These are phyloP conservation scores for Morella rubra DNA, from an alignment of 306 rosid genomes.

Conservation along the genomic window DNA sequence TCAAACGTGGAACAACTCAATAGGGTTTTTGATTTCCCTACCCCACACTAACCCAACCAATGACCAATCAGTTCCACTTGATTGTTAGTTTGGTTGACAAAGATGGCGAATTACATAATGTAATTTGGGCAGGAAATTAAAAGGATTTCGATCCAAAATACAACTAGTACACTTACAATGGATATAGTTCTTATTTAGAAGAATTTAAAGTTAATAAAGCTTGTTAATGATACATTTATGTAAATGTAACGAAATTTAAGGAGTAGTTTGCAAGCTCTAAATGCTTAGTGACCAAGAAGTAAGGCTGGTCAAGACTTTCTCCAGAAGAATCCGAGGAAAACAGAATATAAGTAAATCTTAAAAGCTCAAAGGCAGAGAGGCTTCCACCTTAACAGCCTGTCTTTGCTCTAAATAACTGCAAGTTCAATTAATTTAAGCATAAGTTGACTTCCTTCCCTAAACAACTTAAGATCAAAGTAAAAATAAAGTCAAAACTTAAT, in stretches of 20 bases:
- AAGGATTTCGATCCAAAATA: too few relatives aligned
- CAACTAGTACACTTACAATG: too few relatives aligned
- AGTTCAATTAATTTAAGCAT: constrained; percentile 35
- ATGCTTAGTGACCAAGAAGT: constrained; percentile 34
- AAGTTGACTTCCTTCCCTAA: constrained; percentile 23
- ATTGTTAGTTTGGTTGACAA: too few relatives aligned
- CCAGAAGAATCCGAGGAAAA: constrained; percentile 39
- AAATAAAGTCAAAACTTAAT: constrained; percentile 8
- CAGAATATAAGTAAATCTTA: constrained; percentile 39
- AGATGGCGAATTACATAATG: too few relatives aligned
- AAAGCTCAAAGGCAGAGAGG: constrained; percentile 29
- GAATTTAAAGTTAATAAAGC: too few relatives aligned
- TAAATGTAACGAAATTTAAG: background rate
- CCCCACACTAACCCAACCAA: too few relatives aligned
- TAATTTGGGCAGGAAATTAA: too few relatives aligned
- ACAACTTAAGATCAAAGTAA: constrained; percentile 13
- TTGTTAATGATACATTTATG: too few relatives aligned
- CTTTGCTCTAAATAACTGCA: constrained; percentile 34
- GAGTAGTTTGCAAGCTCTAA: constrained; percentile 1
- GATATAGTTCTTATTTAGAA: too few relatives aligned
- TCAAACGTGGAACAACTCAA: too few relatives aligned
- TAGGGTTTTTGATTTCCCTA: too few relatives aligned
- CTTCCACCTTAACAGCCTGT: constrained; percentile 53
- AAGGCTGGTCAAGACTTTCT: constrained; percentile 37
- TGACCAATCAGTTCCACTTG: too few relatives aligned